phyloP scores from a whole-genome alignment of 805 yeast species.

The Wickerhamomyces tratensis region DNA sequence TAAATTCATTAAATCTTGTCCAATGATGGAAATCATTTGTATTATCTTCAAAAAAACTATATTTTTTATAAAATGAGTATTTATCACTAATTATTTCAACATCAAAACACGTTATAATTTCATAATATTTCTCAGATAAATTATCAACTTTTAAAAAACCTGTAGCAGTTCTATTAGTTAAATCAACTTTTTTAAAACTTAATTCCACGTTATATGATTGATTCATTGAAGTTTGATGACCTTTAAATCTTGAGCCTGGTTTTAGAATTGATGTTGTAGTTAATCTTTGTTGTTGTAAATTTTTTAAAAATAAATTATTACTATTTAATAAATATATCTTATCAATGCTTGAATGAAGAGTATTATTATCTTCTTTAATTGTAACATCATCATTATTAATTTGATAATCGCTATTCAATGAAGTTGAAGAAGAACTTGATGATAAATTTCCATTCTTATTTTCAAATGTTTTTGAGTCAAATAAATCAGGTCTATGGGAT shows the following conservation, averaged over 20 bases:
- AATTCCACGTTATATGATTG: conserved; percentile 33
- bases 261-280: neutral
- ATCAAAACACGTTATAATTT: conserved; percentile 46
- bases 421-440: neutral
- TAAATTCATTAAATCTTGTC: conserved; percentile 16
- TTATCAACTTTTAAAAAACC: conserved; percentile 50
- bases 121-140: conserved; percentile 41
- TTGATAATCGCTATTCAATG: neutral
- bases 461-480: neutral
- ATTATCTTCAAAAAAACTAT: conserved; percentile 24
- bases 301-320: too few relatives aligned
- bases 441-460: neutral
- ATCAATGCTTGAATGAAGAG: too few relatives aligned
- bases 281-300: neutral
- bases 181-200: conserved; percentile 42
- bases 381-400: too few relatives aligned
- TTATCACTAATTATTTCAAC: conserved; percentile 49
- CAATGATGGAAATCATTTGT: conserved; percentile 26
- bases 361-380: too few relatives aligned
- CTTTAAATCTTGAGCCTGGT: conserved; percentile 4
- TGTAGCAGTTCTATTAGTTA: conserved; percentile 27
- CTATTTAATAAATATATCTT: too few relatives aligned
- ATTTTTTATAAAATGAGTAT: conserved; percentile 39
- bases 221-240: conserved; percentile 1
- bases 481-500: neutral